These are phyloP conservation scores for Mycena rosella DNA, from an alignment of 768 basidiomycete genomes.

Conservation along the genomic window DNA sequence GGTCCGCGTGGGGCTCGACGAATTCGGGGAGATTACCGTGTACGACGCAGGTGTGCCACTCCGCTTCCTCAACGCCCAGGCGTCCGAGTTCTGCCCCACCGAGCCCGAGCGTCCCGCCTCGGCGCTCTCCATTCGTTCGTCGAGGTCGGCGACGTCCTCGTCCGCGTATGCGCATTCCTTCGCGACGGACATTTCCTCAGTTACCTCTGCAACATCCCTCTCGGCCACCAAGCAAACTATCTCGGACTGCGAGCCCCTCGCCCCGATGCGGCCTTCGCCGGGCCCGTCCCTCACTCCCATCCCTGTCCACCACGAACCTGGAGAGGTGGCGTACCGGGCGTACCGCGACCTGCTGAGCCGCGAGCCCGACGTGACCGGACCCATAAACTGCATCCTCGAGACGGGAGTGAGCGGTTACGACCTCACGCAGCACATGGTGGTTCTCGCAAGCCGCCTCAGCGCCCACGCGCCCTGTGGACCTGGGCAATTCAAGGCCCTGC, in stretches of 20 bases:
- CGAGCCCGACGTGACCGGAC: background rate
- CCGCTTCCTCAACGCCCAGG: background rate
- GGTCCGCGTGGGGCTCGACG: background rate
- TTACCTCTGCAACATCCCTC: background rate
- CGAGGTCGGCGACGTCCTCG: background rate
- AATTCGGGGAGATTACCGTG: background rate
- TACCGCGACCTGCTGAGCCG: constrained; percentile 12
- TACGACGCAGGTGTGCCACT: background rate
- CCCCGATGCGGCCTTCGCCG: background rate
- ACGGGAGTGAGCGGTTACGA: background rate
- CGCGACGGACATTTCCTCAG: background rate
- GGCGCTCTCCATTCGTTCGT: background rate
- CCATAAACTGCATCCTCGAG: background rate
- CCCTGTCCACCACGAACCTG: background rate
- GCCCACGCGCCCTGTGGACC: background rate
- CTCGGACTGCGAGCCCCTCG: background rate
- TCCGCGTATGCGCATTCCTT: background rate
- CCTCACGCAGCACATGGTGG: background rate
- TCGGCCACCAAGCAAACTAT: background rate
- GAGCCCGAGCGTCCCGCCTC: background rate
- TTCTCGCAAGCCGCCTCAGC: background rate
- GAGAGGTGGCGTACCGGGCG: constrained; percentile 2
- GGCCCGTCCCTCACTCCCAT: background rate
- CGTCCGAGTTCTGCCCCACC: background rate
- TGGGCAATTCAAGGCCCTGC: background rate